Evolutionary conservation across 495 filamentous ascomycete species (phyloP), one percentile per base, ranked within the genome.

Genomic region (Articulospora tetracladia): DNA sequence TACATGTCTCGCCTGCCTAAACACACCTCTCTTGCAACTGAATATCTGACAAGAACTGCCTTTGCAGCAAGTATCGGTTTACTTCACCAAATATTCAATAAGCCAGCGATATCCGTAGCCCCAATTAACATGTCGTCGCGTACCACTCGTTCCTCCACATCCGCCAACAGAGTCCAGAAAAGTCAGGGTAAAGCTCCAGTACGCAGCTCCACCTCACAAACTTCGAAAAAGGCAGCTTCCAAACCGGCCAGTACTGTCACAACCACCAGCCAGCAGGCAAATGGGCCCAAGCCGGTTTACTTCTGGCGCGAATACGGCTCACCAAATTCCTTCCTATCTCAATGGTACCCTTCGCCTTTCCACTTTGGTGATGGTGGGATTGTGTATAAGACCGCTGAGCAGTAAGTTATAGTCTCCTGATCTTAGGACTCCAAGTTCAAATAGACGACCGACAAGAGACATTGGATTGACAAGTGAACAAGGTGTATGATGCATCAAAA

Each of bases 401-500:
- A 66, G 46, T 59, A 58, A 77, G 74, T 68, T 48, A 6, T n/a
- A n/a, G n/a, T n/a, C n/a, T n/a, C n/a, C n/a, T 39, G n/a, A n/a
- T 10, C 34, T 10, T 10, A n/a, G 34, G 10, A 10, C n/a, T 10
- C 34, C 34, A 39, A 39, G 10, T 39, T 39, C n/a, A n/a, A n/a
- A n/a, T n/a, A n/a, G n/a, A n/a, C n/a, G n/a, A 44, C 15, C 10
- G 15, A 34, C 30, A 34, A 34, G 30, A 7, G 15, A 34, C 22
- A 7, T 20, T 20, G 6, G 19, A 4, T 51, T n/a, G n/a, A 23
- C 48, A 51, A n/a, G 8, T 3, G 4, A 51, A 7, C 22, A 6
- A 51, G 48, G 22, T 86, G 83, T 70, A 85, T 87, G 83, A 86
- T 86, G 84, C 75, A 85, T 70, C 76, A 75, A 53, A 86, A 86